Conservation (phyloP, 2,329 filamentous ascomycete genomes). For the Fusarium sp. region DNA sequence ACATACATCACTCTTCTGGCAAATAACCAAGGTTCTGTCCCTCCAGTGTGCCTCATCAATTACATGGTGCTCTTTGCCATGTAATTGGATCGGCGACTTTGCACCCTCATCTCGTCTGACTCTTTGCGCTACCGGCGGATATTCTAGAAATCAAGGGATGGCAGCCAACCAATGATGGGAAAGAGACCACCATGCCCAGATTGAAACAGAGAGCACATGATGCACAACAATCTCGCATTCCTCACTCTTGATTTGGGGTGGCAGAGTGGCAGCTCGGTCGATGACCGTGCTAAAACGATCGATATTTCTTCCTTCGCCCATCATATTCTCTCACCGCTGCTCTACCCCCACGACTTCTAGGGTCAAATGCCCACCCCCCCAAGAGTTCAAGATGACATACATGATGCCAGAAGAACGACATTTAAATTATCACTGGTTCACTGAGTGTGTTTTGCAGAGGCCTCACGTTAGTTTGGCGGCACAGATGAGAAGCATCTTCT, state of each 20-base stretch:
- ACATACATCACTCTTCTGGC: constrained; percentile 12
- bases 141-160: constrained; percentile 43
- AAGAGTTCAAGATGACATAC: constrained; percentile 32
- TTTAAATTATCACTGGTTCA: background rate
- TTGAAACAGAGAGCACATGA: constrained; percentile 39
- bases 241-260: constrained; percentile 22
- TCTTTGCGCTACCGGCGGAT: constrained; percentile 46
- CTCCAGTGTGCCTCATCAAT: constrained; percentile 26
- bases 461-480: background rate
- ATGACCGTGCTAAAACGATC: constrained; percentile 29
- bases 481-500: constrained; percentile 1
- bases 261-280: constrained; percentile 29
- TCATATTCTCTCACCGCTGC: constrained; percentile 39
- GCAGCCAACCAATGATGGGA: constrained; percentile 37
- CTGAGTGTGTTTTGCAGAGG: constrained; percentile 22
- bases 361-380: constrained; percentile 7
- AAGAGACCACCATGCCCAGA: constrained; percentile 23
- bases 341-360: constrained; percentile 25
- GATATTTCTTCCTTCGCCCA: constrained; percentile 28
- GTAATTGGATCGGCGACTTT: constrained; percentile 24
- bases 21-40: constrained; percentile 31
- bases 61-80: constrained; percentile 22
- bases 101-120: constrained; percentile 33
- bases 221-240: constrained; percentile 34
- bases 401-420: constrained; percentile 5